Evolutionary conservation across 371 early-diverging fungal genomes (phyloP).

Genomic region (Mortierella sp.): DNA sequence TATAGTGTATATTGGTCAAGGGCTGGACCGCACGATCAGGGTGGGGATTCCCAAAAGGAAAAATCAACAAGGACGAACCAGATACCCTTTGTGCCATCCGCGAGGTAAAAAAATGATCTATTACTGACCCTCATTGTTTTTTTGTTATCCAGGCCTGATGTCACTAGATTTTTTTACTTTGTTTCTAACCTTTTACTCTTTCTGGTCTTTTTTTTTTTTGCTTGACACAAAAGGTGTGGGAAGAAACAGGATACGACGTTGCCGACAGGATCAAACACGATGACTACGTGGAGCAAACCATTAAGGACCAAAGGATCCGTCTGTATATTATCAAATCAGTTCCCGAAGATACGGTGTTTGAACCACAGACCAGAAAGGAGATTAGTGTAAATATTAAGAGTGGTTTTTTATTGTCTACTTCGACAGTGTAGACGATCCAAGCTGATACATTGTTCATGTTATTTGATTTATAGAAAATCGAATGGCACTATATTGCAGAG

Average conservation of each 20-base stretch:
- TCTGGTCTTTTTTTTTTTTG: neutral
- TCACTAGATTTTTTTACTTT: neutral
- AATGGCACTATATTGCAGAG: slow-evolving; percentile 59
- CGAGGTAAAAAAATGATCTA: slow-evolving; percentile 71
- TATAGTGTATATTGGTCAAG: slow-evolving; percentile 84
- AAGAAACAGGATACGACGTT: slow-evolving; percentile 98
- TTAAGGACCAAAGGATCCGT: slow-evolving; percentile 90
- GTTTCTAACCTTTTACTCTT: neutral
- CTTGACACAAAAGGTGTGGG: slow-evolving; percentile 74
- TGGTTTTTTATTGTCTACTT: too few species aligned
- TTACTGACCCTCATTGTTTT: neutral
- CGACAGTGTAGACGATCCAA: neutral
- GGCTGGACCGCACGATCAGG: slow-evolving; percentile 90
- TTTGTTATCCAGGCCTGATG: neutral
- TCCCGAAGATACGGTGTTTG: slow-evolving; percentile 86
- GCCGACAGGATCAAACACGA: slow-evolving; percentile 77
- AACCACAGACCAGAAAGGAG: slow-evolving; percentile 95
- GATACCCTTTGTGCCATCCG: slow-evolving; percentile 94
- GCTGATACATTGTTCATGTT: slow-evolving; percentile 1
- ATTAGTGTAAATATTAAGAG: slow-evolving; percentile 84
- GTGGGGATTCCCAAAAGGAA: slow-evolving; percentile 99
- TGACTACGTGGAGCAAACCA: slow-evolving; percentile 84
- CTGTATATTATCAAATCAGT: slow-evolving; percentile 95
- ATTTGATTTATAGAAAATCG: slow-evolving; percentile 55
- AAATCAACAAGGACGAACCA: slow-evolving; percentile 97